Conservation (phyloP, 2,329 filamentous ascomycete genomes). For the Penicillium psychrosexuale region DNA sequence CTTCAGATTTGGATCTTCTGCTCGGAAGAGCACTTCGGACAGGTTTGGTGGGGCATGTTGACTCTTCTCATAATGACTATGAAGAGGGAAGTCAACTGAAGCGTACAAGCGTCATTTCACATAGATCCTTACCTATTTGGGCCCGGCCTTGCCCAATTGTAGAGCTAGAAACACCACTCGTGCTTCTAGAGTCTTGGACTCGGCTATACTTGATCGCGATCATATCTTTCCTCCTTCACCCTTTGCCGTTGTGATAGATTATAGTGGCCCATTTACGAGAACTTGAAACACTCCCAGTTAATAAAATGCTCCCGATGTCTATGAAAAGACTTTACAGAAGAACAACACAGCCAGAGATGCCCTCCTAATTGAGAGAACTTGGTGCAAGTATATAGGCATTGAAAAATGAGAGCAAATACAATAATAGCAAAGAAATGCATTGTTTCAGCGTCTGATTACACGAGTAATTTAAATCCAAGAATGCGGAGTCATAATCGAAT, state of each 20-base stretch:
- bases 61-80: no score
- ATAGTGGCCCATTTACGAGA: not conserved
- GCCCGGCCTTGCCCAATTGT: not conserved
- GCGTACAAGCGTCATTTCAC: no score
- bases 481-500: not conserved
- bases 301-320: not conserved
- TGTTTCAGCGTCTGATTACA: conserved; percentile 15
- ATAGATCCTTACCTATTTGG: no score
- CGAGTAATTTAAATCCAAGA: conserved; percentile 10
- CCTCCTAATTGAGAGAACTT: not conserved
- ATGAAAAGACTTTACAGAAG: not conserved
- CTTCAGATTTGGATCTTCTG: no score
- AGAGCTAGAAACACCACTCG: not conserved
- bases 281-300: not conserved
- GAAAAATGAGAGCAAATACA: not conserved
- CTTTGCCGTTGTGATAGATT: no score
- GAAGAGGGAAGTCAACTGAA: no score
- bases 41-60: no score
- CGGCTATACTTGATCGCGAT: not conserved
- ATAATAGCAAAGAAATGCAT: conserved; percentile 2
- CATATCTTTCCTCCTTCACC: no score
- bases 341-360: not conserved
- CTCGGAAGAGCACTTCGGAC: no score
- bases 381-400: not conserved
- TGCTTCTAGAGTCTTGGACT: not conserved